phyloP scores from a whole-genome alignment of 257 asterid genomes.

The Primulina huaijiensis region DNA sequence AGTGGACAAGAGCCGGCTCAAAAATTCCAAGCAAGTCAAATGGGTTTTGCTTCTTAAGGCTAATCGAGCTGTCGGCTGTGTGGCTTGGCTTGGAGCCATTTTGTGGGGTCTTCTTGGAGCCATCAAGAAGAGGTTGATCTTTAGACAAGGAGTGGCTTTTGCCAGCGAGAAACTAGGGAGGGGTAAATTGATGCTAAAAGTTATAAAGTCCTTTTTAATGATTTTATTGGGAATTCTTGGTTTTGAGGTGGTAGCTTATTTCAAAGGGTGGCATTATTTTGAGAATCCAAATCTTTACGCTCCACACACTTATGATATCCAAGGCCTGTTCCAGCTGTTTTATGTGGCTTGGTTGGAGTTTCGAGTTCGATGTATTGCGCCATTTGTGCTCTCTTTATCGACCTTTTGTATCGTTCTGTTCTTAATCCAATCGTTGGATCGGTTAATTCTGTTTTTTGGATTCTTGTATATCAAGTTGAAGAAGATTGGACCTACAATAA shows the following conservation, averaged over 20 bases:
- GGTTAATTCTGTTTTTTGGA: constrained; percentile 54
- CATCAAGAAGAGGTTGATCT: constrained; percentile 44
- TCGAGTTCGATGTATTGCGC: constrained; percentile 44
- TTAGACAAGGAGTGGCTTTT: constrained; percentile 41
- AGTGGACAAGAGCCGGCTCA: constrained; percentile 54
- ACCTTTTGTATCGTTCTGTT: constrained; percentile 52
- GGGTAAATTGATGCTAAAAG: constrained; percentile 41
- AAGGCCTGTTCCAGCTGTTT: constrained; percentile 35
- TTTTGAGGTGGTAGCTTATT: constrained; percentile 48
- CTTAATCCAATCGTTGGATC: constrained; percentile 55
- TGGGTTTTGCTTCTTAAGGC: constrained; percentile 70
- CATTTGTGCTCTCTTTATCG: constrained; percentile 44
- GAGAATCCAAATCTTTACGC: constrained; percentile 35
- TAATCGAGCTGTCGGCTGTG: constrained; percentile 58
- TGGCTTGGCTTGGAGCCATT: constrained; percentile 52
- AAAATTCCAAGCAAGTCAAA: constrained; percentile 60
- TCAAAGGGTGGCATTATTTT: constrained; percentile 52
- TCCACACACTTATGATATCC: constrained; percentile 37
- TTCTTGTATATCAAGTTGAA: constrained; percentile 52
- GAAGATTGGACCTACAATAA: constrained; percentile 51
- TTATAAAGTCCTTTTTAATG: constrained; percentile 35
- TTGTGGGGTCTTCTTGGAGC: constrained; percentile 44
- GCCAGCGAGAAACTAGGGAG: constrained; percentile 66
- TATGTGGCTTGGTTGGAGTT: constrained; percentile 57
- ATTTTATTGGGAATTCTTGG: constrained; percentile 39